These are phyloP conservation scores for Ceratobasidium papillatum DNA, from an alignment of 1,284 basidiomycete species.

Conservation along the genomic window DNA sequence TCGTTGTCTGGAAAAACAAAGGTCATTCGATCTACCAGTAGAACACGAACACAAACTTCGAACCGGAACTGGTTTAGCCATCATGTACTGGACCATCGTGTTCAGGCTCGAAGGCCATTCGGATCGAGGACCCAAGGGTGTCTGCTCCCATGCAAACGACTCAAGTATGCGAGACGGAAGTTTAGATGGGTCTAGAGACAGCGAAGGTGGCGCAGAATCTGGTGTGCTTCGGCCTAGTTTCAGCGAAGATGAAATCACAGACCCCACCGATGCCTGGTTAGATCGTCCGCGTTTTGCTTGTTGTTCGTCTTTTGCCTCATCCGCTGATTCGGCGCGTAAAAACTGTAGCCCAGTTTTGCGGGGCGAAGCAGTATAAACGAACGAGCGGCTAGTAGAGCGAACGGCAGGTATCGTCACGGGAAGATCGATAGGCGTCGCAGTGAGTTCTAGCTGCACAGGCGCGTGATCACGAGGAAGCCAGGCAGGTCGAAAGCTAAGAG, in stretches of 20 bases:
- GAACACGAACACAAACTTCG: background rate
- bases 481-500: background rate
- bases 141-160: constrained; percentile 36
- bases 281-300: too few relatives aligned
- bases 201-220: background rate
- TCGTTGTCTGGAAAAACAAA: background rate
- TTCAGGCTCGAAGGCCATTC: constrained; percentile 41
- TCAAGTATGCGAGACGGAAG: constrained; percentile 7
- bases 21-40: background rate
- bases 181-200: background rate
- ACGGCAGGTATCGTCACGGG: constrained; percentile 8
- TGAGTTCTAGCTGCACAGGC: background rate
- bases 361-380: background rate
- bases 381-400: background rate
- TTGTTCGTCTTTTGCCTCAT: too few relatives aligned
- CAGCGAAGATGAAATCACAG: background rate
- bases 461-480: constrained; percentile 16
- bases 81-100: constrained; percentile 23
- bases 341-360: background rate
- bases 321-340: background rate
- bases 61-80: constrained; percentile 36
- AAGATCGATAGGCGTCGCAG: constrained; percentile 3
- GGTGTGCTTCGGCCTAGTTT: background rate
- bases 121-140: constrained; percentile 24
- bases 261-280: background rate